Evolutionary conservation across 2,329 filamentous ascomycete species (phyloP).

Genomic region (Coniochaeta hoffmannii): DNA sequence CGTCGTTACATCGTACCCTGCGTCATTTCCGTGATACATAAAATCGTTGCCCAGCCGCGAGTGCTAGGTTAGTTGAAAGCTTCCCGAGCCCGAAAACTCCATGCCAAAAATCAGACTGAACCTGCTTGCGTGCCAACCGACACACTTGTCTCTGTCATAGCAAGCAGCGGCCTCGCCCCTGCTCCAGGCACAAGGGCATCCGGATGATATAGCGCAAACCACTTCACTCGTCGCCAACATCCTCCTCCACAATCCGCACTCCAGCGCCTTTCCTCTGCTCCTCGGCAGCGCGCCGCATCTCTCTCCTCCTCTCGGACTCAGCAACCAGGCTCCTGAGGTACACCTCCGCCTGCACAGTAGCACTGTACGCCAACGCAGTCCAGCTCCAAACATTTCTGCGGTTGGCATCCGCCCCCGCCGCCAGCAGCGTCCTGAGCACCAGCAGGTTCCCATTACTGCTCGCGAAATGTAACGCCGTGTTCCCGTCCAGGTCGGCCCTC

Average conservation of each 20-base stretch:
- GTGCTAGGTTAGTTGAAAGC: neutral
- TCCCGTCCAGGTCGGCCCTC: constrained; percentile 62
- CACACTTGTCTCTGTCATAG: neutral
- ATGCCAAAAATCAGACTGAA: neutral
- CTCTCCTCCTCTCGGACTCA: constrained; percentile 59
- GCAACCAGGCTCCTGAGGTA: constrained; percentile 72
- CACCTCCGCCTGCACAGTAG: constrained; percentile 75
- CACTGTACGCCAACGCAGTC: constrained; percentile 77
- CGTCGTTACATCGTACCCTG: neutral
- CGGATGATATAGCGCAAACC: neutral
- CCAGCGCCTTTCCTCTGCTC: constrained; percentile 26
- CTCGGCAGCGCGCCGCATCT: constrained; percentile 27
- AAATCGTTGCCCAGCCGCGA: neutral
- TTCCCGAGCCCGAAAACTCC: neutral
- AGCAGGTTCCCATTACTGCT: constrained; percentile 74
- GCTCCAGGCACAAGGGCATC: neutral
- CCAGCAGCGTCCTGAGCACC: constrained; percentile 67
- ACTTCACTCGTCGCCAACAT: constrained; percentile 11
- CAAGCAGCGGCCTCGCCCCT: neutral
- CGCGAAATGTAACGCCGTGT: constrained; percentile 82
- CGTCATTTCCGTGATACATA: neutral
- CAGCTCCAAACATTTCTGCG: constrained; percentile 70
- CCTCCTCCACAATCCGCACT: constrained; percentile 36
- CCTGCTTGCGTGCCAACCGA: neutral
- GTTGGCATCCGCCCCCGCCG: constrained; percentile 69